Conservation (phyloP, 495 filamentous ascomycete species). For the Neurospora intermedia region DNA sequence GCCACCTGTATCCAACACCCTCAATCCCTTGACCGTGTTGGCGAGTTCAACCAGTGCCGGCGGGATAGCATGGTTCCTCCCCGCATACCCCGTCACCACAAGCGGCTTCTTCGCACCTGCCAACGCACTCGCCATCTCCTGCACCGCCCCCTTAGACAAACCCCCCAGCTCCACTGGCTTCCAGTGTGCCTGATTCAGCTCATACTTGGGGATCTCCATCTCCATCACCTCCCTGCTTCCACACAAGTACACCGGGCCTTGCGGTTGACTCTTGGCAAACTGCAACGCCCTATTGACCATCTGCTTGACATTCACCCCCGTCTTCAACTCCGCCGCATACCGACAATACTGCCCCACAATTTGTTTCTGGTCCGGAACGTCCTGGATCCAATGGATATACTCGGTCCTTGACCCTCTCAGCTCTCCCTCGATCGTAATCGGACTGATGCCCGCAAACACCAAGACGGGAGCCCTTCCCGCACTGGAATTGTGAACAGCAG, state of each 20-base stretch:
- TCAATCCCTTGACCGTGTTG: constrained; percentile 63
- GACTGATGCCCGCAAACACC: constrained; percentile 83
- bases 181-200: constrained; percentile 65
- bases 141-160: constrained; percentile 52
- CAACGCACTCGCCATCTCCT: constrained; percentile 59
- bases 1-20: constrained; percentile 81
- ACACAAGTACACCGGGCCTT: constrained; percentile 78
- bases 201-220: constrained; percentile 77
- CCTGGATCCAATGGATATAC: constrained; percentile 97
- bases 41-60: constrained; percentile 66
- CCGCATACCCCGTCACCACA: constrained; percentile 73
- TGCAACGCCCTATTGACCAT: constrained; percentile 86
- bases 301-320: constrained; percentile 89
- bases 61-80: constrained; percentile 61
- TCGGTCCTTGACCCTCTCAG: constrained; percentile 80
- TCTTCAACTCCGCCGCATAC: constrained; percentile 85
- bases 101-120: constrained; percentile 65
- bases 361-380: constrained; percentile 89
- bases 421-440: constrained; percentile 86
- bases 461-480: constrained; percentile 79
- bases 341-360: constrained; percentile 90
- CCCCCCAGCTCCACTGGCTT: constrained; percentile 65
- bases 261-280: constrained; percentile 71
- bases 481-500: constrained; percentile 85
- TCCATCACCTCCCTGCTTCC: constrained; percentile 88